Percentiles rank a stretch among this genome's conserved stretches.
These are phyloP conservation scores for Neofusicoccum cordaticola DNA, from an alignment of 2,329 filamentous ascomycete species.

Conservation along the genomic window DNA sequence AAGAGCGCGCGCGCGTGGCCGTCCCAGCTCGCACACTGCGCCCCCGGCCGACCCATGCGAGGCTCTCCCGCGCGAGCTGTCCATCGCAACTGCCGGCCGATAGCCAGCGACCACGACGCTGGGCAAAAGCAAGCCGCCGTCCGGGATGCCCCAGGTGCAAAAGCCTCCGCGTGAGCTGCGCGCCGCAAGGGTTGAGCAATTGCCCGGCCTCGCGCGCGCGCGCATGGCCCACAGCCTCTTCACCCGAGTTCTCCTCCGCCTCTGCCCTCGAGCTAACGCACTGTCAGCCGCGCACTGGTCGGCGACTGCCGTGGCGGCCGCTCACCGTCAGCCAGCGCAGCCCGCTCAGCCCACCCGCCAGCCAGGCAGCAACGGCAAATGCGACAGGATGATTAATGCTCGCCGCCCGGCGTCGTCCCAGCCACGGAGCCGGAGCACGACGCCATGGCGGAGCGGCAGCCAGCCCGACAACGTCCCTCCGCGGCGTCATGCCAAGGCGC, in stretches of 20 bases:
- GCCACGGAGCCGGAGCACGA: neutral
- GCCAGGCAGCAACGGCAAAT: neutral
- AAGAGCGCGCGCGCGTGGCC: neutral
- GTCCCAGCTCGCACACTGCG: neutral
- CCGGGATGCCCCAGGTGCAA: neutral
- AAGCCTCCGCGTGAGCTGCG: neutral
- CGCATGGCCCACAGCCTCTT: neutral
- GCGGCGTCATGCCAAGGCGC: slow-evolving; percentile 7
- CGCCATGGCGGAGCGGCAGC: neutral
- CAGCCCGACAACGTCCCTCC: neutral
- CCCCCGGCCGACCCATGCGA: neutral
- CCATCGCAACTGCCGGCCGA: neutral
- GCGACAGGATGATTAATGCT: neutral
- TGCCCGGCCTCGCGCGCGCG: neutral
- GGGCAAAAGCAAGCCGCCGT: neutral
- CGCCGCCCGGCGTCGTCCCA: neutral
- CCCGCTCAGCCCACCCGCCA: neutral
- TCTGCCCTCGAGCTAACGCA: neutral
- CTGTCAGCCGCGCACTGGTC: slow-evolving; percentile 3
- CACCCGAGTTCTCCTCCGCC: neutral
- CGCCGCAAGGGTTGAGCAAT: neutral
- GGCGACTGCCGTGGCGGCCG: neutral
- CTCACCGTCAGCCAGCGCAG: neutral
- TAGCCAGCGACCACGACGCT: neutral
- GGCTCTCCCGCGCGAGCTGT: neutral